Base-by-base conservation (phyloP, 2,329 filamentous ascomycete genomes). In the Ophiostoma populinum region DNA sequence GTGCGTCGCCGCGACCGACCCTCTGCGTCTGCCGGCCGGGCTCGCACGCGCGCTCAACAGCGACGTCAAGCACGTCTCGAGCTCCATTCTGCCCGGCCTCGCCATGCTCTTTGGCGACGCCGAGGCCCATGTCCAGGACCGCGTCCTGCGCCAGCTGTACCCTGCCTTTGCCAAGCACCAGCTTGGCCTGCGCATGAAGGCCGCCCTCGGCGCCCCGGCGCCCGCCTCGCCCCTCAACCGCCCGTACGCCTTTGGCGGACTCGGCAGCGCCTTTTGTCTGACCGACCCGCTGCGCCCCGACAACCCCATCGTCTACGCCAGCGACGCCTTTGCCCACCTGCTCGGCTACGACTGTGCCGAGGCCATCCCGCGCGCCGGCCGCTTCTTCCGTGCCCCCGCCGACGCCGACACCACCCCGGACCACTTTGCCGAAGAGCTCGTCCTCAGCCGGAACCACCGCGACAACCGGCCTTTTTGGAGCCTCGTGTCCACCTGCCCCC, bases 261-360 rank as follows among this genome's bases (percentile, higher is more conserved):
- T 75, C 0, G 69, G 67, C 7, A 59, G 67, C 32, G 67, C 67
- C 16, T 74, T 75, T 42, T 69, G 67, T 37, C 47, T 75, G 12
- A 70, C 64, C 1, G 63, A 73, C 43, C 63, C 65, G 0, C 45
- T 51, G 5, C 54, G 55, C 28, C 53, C 57, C 0, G 63, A 68
- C 33, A 67, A 67, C 39, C 62, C 66, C 4, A 60, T 68, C 38
- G 44, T 61, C 2, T 64, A 50, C 41, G 62, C 61, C 2, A 65
- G 63, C 0, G 63, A 67, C 43, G 62, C 61, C 1, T 61, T 69
- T 35, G 50, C 65, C 17, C 52, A 52, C 16, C 55, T 66, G 8
- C 61, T 59, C 2, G 63, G 63, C 2, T 67, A 65, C 36, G 40
- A 44, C 5, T 48, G 61, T 13, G 49, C 49, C n/a, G 62, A 67